These are phyloP conservation scores for Ceratobasidium sp. DNA, from an alignment of 1,284 basidiomycete species.

Conservation along the genomic window DNA sequence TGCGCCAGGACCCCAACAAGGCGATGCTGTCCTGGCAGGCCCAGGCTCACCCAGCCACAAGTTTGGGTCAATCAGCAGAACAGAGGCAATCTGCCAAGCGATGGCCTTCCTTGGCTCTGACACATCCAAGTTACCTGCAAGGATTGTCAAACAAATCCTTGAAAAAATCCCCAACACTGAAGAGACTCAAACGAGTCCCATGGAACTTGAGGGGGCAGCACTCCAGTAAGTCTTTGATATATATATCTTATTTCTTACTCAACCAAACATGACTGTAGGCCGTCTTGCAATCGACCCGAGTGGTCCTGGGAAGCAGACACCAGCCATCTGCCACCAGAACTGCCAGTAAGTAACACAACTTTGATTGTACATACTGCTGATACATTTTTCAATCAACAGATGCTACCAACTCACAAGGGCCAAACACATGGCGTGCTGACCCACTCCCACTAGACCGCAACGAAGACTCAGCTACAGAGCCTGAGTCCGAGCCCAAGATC, in stretches of 20 bases:
- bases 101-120: constrained; percentile 6
- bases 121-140: background rate
- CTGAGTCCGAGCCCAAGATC: background rate
- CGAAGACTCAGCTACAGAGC: background rate
- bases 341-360: constrained; percentile 9
- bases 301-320: constrained; percentile 27
- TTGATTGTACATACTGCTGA: background rate
- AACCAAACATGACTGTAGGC: background rate
- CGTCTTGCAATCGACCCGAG: background rate
- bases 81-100: background rate
- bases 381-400: background rate
- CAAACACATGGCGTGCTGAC: background rate
- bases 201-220: constrained; percentile 18
- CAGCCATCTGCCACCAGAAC: background rate
- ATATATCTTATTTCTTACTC: background rate
- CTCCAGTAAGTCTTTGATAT: constrained; percentile 1
- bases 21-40: too few relatives aligned
- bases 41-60: too few relatives aligned
- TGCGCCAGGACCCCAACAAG: too few relatives aligned
- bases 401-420: too few relatives aligned
- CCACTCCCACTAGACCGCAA: background rate
- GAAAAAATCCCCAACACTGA: background rate
- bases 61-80: background rate
- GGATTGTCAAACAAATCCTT: background rate
- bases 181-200: background rate